Conservation (phyloP, 2,329 filamentous ascomycete genomes). For the Oidium heveae region DNA sequence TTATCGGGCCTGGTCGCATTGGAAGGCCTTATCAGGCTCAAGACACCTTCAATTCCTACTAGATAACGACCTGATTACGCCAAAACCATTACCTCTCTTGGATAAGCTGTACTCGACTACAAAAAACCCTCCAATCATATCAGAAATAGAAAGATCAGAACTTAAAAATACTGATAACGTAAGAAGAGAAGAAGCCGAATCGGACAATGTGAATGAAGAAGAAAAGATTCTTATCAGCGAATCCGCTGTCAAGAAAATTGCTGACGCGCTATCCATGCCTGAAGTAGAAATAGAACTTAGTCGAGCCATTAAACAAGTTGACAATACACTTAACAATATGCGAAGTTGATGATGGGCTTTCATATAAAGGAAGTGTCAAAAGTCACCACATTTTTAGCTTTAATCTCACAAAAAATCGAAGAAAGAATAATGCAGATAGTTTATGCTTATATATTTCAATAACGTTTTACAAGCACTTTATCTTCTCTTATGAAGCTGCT, state of each 20-base stretch:
- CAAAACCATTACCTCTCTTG: conserved; percentile 39
- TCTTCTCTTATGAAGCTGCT: no score
- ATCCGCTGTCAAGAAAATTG: conserved; percentile 29
- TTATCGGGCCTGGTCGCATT: conserved; percentile 82
- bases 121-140: conserved; percentile 5
- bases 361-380: no score
- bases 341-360: neutral
- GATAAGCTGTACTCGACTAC: conserved; percentile 40
- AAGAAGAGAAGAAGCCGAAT: neutral
- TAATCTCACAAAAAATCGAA: no score
- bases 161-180: neutral
- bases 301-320: conserved; percentile 50
- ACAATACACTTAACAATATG: conserved; percentile 14
- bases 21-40: conserved; percentile 62
- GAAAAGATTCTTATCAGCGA: conserved; percentile 21
- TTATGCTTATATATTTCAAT: no score
- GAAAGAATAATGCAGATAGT: no score
- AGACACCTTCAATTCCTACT: conserved; percentile 65
- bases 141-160: neutral
- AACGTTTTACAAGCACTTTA: no score
- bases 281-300: conserved; percentile 50
- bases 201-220: conserved; percentile 10
- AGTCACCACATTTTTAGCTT: no score
- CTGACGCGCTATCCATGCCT: conserved; percentile 37
- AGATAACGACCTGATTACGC: conserved; percentile 41